These are phyloP conservation scores for Endoconidiophora polonica DNA, from an alignment of 2,329 filamentous ascomycete species.

Conservation along the genomic window DNA sequence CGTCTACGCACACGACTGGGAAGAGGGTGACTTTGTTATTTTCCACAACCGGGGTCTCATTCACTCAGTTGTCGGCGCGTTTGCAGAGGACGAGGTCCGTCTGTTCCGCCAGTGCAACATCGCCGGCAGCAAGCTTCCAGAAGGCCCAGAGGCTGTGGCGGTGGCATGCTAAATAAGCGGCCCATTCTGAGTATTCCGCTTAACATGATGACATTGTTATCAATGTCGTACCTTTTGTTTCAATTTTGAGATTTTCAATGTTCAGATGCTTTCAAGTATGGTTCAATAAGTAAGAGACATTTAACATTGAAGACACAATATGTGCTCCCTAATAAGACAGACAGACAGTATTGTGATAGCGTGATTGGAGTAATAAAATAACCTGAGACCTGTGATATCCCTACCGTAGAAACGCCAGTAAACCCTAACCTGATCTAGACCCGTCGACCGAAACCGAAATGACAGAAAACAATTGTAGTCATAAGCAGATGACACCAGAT, in stretches of 20 bases:
- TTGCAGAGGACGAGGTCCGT: slow-evolving; percentile 54
- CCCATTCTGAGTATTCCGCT: background rate
- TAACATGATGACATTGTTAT: background rate
- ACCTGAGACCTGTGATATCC: background rate
- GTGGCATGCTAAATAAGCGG: background rate
- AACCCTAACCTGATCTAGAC: no score
- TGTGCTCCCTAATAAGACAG: background rate
- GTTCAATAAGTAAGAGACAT: no score
- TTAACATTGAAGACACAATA: background rate
- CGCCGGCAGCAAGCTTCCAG: slow-evolving; percentile 43
- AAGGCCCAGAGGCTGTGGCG: slow-evolving; percentile 25
- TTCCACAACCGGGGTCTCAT: slow-evolving; percentile 65
- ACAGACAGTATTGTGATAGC: no score
- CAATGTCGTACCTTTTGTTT: no score
- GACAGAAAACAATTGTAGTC: no score
- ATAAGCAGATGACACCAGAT: no score
- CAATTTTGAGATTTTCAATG: background rate
- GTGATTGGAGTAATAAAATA: background rate
- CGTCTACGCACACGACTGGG: slow-evolving; percentile 64
- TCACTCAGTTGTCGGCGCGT: slow-evolving; percentile 61
- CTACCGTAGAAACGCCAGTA: background rate
- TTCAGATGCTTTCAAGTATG: background rate
- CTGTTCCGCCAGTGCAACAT: slow-evolving; percentile 68
- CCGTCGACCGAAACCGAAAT: no score
- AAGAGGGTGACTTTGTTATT: slow-evolving; percentile 57